Evolutionary conservation across 108 stramenopile genomes (phyloP).

Genomic region (Pseudonitzschia multiseries): DNA sequence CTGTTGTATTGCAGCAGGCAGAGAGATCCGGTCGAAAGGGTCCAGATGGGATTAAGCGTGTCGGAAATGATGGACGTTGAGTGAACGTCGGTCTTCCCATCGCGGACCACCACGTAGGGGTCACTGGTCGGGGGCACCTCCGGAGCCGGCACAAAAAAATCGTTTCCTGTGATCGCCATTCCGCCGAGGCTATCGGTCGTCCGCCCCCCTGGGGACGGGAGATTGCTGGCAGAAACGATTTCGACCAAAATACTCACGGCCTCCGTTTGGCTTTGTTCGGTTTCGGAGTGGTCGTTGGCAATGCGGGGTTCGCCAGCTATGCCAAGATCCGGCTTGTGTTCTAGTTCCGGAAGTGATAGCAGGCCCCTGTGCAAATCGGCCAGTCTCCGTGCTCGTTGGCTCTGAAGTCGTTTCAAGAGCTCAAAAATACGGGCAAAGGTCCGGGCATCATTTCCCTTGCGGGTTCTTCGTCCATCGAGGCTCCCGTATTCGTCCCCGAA

Average conservation of each 20-base stretch:
- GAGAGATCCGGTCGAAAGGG: conserved; percentile 46
- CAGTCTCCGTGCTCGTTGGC: conserved; percentile 12
- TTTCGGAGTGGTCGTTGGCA: neutral
- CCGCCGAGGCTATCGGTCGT: neutral
- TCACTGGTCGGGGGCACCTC: conserved; percentile 23
- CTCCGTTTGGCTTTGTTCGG: neutral
- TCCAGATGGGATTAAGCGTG: conserved; percentile 67
- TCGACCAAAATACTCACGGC: conserved; percentile 35
- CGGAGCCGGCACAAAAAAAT: neutral
- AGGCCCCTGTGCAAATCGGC: conserved; percentile 13
- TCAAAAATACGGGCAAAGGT: conserved; percentile 26
- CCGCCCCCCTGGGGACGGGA: conserved; percentile 17
- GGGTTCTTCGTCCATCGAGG: neutral
- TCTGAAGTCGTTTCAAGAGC: conserved; percentile 11
- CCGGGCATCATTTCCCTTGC: conserved; percentile 6
- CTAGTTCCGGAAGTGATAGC: neutral
- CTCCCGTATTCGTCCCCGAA: conserved; percentile 11
- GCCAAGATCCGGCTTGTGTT: neutral
- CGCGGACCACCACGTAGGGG: conserved; percentile 48
- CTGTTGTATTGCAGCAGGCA: conserved; percentile 39
- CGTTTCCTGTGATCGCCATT: neutral
- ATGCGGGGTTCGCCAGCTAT: no score
- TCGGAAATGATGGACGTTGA: conserved; percentile 43
- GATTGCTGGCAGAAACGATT: conserved; percentile 39
- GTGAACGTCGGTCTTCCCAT: conserved; percentile 51